These are phyloP conservation scores for Claviceps humidiphila DNA, from an alignment of 2,329 filamentous ascomycete species.

Conservation along the genomic window DNA sequence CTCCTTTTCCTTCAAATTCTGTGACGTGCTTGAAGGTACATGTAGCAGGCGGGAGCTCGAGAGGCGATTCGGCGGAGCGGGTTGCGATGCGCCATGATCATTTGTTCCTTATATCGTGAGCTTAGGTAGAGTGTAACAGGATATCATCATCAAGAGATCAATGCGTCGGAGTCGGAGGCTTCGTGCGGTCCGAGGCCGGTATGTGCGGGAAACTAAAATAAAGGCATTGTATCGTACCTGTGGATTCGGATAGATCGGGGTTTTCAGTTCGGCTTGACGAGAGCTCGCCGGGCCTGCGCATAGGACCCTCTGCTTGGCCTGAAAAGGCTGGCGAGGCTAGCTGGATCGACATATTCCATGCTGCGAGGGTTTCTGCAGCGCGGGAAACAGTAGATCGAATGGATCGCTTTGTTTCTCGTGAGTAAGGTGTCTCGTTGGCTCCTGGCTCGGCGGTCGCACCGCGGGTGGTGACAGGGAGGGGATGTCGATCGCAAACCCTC, in stretches of 20 bases:
- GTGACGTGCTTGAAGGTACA: conserved; percentile 53
- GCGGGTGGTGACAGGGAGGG: background rate
- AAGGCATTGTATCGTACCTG: conserved; percentile 14
- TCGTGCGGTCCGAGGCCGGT: background rate
- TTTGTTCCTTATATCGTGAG: conserved; percentile 5
- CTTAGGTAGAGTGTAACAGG: background rate
- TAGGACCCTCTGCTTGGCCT: conserved; percentile 16
- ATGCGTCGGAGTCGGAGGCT: background rate
- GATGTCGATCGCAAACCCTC: background rate
- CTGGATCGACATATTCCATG: conserved; percentile 23
- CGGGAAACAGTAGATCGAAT: background rate
- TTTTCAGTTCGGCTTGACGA: conserved; percentile 13
- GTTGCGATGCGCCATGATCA: conserved; percentile 3
- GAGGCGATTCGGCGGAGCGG: conserved; percentile 7
- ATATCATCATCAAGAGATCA: background rate
- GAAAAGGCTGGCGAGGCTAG: conserved; percentile 14
- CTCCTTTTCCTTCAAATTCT: conserved; percentile 21
- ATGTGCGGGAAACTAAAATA: background rate
- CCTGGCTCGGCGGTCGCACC: background rate
- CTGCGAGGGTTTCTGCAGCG: conserved; percentile 9
- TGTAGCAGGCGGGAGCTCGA: conserved; percentile 25
- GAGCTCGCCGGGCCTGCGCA: conserved; percentile 13
- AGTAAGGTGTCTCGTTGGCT: background rate
- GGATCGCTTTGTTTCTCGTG: background rate
- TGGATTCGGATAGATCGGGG: conserved; percentile 16